Conservation (phyloP, 192 early-diverging fungal genomes). For the Coemansia sp. region DNA sequence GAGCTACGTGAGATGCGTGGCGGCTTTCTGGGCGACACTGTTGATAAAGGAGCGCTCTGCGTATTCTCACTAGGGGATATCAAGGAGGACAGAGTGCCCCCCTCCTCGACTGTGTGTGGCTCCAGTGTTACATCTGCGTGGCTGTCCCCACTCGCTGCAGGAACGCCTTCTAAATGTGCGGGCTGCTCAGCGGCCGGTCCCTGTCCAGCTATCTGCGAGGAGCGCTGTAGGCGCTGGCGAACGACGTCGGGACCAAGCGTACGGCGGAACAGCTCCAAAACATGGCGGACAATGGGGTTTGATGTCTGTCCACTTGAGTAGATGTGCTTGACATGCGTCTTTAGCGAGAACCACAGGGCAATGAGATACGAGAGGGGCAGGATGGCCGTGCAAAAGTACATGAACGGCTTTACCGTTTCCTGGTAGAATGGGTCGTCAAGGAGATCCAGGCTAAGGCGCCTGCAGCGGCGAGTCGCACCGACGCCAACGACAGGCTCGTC, state of each 20-base stretch:
- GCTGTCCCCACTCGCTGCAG: slow-evolving; percentile 3
- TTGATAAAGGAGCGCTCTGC: slow-evolving; percentile 1
- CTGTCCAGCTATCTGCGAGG: slow-evolving; percentile 15
- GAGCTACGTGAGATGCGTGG: slow-evolving; percentile 13
- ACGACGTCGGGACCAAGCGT: slow-evolving; percentile 23
- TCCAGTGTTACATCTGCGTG: neutral
- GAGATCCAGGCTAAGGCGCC: slow-evolving; percentile 63
- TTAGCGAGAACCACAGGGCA: slow-evolving; percentile 90
- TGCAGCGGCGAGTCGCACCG: slow-evolving; percentile 63
- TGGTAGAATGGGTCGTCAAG: slow-evolving; percentile 79
- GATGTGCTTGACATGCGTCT: slow-evolving; percentile 84
- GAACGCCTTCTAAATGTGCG: slow-evolving; percentile 4
- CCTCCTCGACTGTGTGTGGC: neutral
- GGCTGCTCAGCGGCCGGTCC: neutral
- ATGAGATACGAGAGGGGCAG: slow-evolving; percentile 81
- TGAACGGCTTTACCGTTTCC: slow-evolving; percentile 74
- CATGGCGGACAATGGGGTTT: slow-evolving; percentile 52
- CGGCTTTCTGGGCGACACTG: neutral
- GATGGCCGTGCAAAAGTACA: slow-evolving; percentile 81
- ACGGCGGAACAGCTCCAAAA: slow-evolving; percentile 65
- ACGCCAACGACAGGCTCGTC: slow-evolving; percentile 17
- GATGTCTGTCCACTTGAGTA: slow-evolving; percentile 53
- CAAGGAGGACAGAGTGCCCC: neutral
- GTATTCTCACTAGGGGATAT: neutral
- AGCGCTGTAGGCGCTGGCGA: slow-evolving; percentile 20